Conservation (phyloP, 106 monocot genomes). For the Acorus calamus region DNA sequence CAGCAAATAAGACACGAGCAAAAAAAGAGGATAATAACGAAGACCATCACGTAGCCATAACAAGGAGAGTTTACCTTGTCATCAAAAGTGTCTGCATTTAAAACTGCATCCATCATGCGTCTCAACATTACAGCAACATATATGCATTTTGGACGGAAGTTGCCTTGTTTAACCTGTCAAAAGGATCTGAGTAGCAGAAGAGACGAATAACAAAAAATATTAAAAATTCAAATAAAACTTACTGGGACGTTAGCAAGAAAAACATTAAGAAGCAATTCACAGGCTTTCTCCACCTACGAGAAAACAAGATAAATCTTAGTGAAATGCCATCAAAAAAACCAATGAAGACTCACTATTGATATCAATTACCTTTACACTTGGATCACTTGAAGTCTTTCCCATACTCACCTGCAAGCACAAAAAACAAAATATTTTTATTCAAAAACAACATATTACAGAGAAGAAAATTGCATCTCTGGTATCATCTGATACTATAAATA, state of each 20-base stretch:
- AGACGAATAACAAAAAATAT: background rate
- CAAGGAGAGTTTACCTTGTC: conserved; percentile 48
- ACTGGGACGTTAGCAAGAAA: conserved; percentile 97
- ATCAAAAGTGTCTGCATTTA: conserved; percentile 83
- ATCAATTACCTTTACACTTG: too few relatives aligned
- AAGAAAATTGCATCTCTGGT: too few relatives aligned
- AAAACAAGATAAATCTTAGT: background rate
- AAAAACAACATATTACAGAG: too few relatives aligned
- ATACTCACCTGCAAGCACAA: too few relatives aligned
- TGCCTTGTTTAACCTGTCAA: conserved; percentile 41
- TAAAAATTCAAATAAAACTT: conserved; percentile 10
- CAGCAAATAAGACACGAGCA: background rate
- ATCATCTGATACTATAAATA: too few relatives aligned
- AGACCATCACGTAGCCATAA: background rate
- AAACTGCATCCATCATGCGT: conserved; percentile 92
- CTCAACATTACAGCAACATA: conserved; percentile 95
- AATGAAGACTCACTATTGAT: too few relatives aligned
- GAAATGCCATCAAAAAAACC: too few relatives aligned
- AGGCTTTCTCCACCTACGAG: conserved; percentile 55
- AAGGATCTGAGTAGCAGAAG: background rate
- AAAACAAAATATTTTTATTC: too few relatives aligned
- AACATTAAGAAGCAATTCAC: conserved; percentile 64
- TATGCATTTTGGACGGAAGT: conserved; percentile 78
- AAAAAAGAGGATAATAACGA: background rate
- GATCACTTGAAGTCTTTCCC: too few relatives aligned